Percentiles rank a stretch among this genome's conserved stretches.
Evolutionary conservation across 2,329 filamentous ascomycete genomes (phyloP).

Genomic region (Talaromyces islandicus): DNA sequence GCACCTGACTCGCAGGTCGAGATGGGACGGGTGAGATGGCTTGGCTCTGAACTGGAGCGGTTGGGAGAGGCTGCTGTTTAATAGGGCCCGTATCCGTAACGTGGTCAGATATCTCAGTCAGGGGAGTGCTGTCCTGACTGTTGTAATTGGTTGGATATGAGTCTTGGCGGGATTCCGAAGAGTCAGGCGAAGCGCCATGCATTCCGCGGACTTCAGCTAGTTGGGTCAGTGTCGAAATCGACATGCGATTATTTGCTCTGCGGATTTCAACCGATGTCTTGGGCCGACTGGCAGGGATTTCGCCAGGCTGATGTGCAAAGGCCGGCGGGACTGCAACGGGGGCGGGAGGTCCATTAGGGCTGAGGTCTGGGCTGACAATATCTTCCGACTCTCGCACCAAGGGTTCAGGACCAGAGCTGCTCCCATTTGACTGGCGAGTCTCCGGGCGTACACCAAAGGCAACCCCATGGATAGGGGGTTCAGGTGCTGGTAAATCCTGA

Average conservation of each 20-base stretch:
- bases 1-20: neutral
- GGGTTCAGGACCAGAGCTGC: slow-evolving; percentile 35
- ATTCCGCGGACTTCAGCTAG: slow-evolving; percentile 64
- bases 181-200: slow-evolving; percentile 21
- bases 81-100: neutral
- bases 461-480: slow-evolving; percentile 25
- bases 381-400: slow-evolving; percentile 17
- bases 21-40: neutral
- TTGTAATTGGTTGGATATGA: neutral
- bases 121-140: neutral
- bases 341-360: slow-evolving; percentile 58
- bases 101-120: slow-evolving; percentile 8
- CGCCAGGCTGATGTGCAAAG: slow-evolving; percentile 69
- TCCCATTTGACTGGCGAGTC: slow-evolving; percentile 26
- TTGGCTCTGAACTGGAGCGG: slow-evolving; percentile 7
- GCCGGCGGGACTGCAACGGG: slow-evolving; percentile 73
- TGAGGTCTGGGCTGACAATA: slow-evolving; percentile 26
- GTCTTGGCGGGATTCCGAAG: slow-evolving; percentile 1
- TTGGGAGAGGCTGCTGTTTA: slow-evolving; percentile 4
- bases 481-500: slow-evolving; percentile 25
- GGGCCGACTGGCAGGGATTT: slow-evolving; percentile 63
- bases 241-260: slow-evolving; percentile 77
- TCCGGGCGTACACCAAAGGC: slow-evolving; percentile 12
- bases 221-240: slow-evolving; percentile 72
- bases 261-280: slow-evolving; percentile 72